These are phyloP conservation scores for Kernera saxatilis DNA, from an alignment of 345 rosid genomes.

Conservation along the genomic window DNA sequence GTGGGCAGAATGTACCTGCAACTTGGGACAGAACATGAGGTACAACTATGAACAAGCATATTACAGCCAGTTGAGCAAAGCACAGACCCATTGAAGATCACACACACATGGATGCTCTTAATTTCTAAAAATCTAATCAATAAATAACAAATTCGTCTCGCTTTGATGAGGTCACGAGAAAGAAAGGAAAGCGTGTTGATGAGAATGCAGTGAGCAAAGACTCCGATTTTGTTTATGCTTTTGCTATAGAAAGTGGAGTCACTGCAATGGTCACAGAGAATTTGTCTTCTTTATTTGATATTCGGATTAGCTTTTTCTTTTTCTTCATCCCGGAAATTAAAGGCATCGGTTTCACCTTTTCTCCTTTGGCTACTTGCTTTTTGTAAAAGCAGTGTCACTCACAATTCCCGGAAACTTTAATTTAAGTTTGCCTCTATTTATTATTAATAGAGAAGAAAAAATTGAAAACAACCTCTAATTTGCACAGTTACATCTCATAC, in stretches of 20 bases:
- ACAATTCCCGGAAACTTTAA: constrained; percentile 9
- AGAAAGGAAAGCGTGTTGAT: constrained; percentile 15
- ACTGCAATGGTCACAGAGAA: constrained; percentile 12
- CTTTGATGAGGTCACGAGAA: constrained; percentile 19
- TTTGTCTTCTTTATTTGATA: constrained; percentile 22
- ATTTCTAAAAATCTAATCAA: not conserved
- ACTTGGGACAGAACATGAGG: constrained; percentile 47
- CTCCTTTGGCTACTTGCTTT: constrained; percentile 18
- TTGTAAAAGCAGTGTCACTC: constrained; percentile 15
- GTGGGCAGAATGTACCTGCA: constrained; percentile 39
- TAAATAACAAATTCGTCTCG: not conserved
- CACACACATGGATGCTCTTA: constrained; percentile 14
- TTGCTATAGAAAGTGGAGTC: constrained; percentile 5
- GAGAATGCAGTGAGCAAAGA: constrained; percentile 10
- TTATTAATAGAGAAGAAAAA: not conserved
- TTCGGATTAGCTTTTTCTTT: constrained; percentile 26
- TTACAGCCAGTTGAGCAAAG: constrained; percentile 32
- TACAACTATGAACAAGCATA: constrained; percentile 25
- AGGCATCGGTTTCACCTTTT: constrained; percentile 23
- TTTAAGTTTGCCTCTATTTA: not conserved
- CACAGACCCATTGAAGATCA: constrained; percentile 53
- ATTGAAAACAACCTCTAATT: not conserved
- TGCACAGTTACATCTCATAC: not conserved
- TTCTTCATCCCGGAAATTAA: constrained; percentile 16
- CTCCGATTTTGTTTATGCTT: constrained; percentile 9